Conservation (phyloP, 257 asterid species). For the Mitragyna speciosa region DNA sequence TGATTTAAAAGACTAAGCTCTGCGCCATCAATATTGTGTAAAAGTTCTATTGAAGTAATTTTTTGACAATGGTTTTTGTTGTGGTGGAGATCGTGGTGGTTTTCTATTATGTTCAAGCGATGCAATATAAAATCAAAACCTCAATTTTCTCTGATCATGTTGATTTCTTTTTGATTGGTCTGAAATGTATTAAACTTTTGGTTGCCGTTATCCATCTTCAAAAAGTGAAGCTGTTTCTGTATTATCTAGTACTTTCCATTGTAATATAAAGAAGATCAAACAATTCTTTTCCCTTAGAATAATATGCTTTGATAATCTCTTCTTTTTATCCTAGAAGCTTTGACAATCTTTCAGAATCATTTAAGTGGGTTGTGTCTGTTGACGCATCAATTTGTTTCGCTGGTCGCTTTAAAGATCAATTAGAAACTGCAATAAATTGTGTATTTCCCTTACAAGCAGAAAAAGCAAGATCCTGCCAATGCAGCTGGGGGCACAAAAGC, state of each 20-base stretch:
- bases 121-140: neutral
- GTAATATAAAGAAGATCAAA: neutral
- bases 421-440: neutral
- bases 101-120: neutral
- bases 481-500: conserved; percentile 44
- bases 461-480: conserved; percentile 60
- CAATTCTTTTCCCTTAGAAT: neutral
- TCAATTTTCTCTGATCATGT: neutral
- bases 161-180: too few relatives aligned
- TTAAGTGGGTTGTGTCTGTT: neutral
- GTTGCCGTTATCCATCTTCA: neutral
- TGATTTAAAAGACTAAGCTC: too few relatives aligned
- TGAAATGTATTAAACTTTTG: neutral
- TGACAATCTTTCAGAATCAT: neutral
- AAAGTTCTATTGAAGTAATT: neutral
- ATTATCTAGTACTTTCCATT: neutral
- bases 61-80: neutral
- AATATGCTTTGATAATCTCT: neutral
- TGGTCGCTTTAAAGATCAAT: neutral
- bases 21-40: neutral
- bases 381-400: neutral
- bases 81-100: neutral
- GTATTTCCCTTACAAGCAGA: conserved; percentile 38
- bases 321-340: neutral
- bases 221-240: neutral